A percentile compares a stretch with the other conserved stretches of the same genome.
Conservation (phyloP, 768 basidiomycete species). For the Hygrophoropsis aurantiaca region DNA sequence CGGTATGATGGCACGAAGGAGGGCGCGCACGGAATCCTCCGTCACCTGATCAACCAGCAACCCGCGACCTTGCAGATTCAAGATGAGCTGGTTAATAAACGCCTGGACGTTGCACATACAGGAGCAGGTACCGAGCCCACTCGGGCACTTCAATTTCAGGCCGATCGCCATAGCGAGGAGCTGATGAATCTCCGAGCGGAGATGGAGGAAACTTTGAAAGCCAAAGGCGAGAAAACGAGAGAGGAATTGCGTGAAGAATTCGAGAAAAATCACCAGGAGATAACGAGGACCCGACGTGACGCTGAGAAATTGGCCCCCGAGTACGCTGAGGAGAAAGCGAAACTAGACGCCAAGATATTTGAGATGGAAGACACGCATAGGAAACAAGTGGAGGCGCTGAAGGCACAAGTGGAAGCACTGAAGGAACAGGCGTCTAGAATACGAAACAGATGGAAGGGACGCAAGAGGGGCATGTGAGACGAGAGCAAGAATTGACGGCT, state of each 20-base stretch:
- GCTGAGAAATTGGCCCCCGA: background rate
- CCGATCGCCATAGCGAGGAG: conserved; percentile 39
- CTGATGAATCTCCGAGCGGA: conserved; percentile 40
- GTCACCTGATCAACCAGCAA: conserved; percentile 32
- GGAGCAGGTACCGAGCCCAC: conserved; percentile 46
- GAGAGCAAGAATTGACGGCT: conserved; percentile 24
- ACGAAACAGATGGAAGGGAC: conserved; percentile 9
- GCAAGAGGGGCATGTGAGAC: conserved; percentile 25
- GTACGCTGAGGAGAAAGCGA: conserved; percentile 2
- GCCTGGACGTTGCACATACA: conserved; percentile 42
- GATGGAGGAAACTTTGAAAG: conserved; percentile 38
- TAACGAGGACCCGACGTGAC: background rate
- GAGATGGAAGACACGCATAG: conserved; percentile 2
- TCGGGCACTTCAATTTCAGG: conserved; percentile 41
- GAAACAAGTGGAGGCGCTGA: background rate
- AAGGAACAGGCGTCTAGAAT: background rate
- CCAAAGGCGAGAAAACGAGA: conserved; percentile 38
- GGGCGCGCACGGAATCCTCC: conserved; percentile 41
- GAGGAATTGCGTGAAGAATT: conserved; percentile 35
- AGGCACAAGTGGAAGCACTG: background rate
- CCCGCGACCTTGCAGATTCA: conserved; percentile 45
- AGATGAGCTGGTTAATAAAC: conserved; percentile 39
- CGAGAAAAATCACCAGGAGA: conserved; percentile 1
- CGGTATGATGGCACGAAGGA: conserved; percentile 35
- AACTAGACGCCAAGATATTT: background rate